Base-by-base conservation (phyloP, 331 rosid genomes). In the Quercus phellos region DNA sequence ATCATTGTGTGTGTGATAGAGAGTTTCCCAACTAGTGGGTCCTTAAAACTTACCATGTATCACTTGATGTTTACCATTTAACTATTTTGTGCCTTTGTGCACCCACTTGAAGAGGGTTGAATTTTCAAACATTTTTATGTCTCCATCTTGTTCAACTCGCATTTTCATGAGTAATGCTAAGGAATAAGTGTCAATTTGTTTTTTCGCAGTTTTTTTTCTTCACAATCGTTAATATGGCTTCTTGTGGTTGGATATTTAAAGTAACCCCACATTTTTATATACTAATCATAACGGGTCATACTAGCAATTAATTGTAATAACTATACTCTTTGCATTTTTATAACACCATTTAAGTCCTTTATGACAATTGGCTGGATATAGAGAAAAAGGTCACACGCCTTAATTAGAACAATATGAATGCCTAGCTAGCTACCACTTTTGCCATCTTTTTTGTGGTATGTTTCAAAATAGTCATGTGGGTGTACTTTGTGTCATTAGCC, bases 51-150 rank as follows among this genome's bases (percentile, higher is more conserved):
- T 60, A 43, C 82, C 81, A 77, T 43, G 54, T 58, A 51, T 42
- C 74, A 78, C 75, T 77, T 86, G 74, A 81, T 79, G 84, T 85
- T 70, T 74, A 77, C 78, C 86, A 67, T 78, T 78, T 80, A 79
- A 74, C 72, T 11, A 55, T 50, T 72, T 16, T 24, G 16, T 29
- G 54, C 50, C 85, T 54, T 54, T 77, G 24, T 75, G 69, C 64
- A 66, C 79, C 84, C 70, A 80, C 74, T 77, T 29, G 53, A 42
- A n/a, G 68, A 63, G 51, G 53, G 50, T 24, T 51, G 71, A 70
- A 24, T 43, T 19, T 78, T 84, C 73, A 74, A 58, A 74, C 26
- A 67, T 72, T 19, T 3, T 55, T 13, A 14, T 63, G 72, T 70
- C 22, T 74, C 70, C 12, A 21, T 46, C 7, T 73, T 6, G 9